Evolutionary conservation across 176 grass and related monocot species (phyloP).

Genomic region (Oryza longistaminata): DNA sequence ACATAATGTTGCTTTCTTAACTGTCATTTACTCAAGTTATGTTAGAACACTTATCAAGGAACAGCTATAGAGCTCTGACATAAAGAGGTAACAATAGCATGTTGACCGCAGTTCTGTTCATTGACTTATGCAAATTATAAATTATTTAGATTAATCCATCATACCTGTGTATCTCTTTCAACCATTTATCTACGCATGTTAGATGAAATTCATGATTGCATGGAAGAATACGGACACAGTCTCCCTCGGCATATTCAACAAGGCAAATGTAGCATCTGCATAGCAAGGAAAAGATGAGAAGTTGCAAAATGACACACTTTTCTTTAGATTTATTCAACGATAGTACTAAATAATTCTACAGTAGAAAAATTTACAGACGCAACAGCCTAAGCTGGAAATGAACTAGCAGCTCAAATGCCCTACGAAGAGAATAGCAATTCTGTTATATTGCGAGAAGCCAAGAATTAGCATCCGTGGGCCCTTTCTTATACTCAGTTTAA

Average conservation of each 20-base stretch:
- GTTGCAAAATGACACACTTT: conserved; percentile 8
- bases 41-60: not conserved
- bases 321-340: conserved; percentile 15
- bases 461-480: not conserved
- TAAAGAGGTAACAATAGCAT: not conserved
- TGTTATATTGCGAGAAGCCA: not conserved
- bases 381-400: conserved; percentile 1
- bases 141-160: conserved; percentile 14
- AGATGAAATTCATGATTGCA: conserved; percentile 98
- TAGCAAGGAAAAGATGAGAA: not conserved
- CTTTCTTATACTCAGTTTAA: not conserved
- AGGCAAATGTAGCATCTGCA: conserved; percentile 94
- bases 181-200: conserved; percentile 98
- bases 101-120: not conserved
- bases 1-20: not conserved
- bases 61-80: not conserved
- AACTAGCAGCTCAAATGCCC: conserved; percentile 37
- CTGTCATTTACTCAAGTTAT: not conserved
- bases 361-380: not conserved
- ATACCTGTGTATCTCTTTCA: conserved; percentile 99
- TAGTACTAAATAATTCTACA: not conserved
- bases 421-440: not conserved
- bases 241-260: conserved; percentile 97
- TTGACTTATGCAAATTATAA: conserved; percentile 7
- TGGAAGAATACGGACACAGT: conserved; percentile 78